Evolutionary conservation across 225 moss, liverwort and hornwort genomes (phyloP), one percentile per base, ranked within the genome.

Genomic region (Lunularia cruciata): DNA sequence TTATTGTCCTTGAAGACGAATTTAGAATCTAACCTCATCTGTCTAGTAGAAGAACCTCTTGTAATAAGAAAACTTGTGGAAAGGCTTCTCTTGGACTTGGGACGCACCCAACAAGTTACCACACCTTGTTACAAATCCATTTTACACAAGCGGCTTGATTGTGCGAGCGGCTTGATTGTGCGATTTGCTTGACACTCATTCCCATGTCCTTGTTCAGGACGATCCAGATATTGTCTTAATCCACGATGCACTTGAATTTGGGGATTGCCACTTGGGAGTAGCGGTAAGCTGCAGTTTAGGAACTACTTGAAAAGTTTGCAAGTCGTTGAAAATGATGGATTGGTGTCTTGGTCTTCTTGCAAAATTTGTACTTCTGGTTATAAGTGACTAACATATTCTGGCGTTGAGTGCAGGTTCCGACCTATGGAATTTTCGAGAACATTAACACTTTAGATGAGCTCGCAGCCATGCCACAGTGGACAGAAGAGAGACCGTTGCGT

Each of bases 381-480:
- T n/a, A n/a, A n/a, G n/a, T n/a, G n/a, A n/a, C n/a, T n/a, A n/a
- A n/a, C n/a, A n/a, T n/a, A n/a, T n/a, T n/a, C n/a, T n/a, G n/a
- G n/a, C n/a, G n/a, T n/a, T 28, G 67, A 8, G 65, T 75, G 76
- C 88, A 91, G 90, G 83, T 98, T 59, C 98, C 98, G 33, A 98
- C 91, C 26, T 98, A 98, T 72, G 98, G 98, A 45, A 93, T 93
- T 38, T 98, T 98, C 72, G 89, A 93, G 76, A 86, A 84, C 74
- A 78, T 98, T 32, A 74, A 86, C 9, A 81, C 86, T 19, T 70
- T 98, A 34, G 75, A 75, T 32, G 89, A 98, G 70, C 75, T 98
- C 39, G 93, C 89, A 54, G 88, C 90, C 58, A 98, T 98, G 98
- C 85, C 98, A 20, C 86, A 89, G 61, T 98, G 98, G 98, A 98